A percentile compares a stretch with the other conserved stretches of the same genome.
Conservation (phyloP, 306 rosid species). For the Lathyrus tuberosus region DNA sequence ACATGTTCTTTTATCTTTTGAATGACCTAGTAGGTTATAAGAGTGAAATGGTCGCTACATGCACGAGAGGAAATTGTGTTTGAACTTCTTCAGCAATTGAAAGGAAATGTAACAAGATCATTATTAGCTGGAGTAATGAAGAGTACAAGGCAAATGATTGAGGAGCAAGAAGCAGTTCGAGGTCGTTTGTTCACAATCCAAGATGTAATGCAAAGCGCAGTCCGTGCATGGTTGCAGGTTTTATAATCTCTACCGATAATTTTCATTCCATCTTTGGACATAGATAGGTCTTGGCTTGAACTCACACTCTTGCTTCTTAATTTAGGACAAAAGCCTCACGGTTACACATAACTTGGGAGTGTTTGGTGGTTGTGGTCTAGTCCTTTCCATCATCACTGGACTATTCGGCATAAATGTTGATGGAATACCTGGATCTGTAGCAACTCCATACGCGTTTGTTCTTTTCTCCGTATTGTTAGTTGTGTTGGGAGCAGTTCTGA, state of each 20-base stretch:
- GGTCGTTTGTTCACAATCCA: slow-evolving; percentile 89
- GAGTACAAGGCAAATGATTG: slow-evolving; percentile 82
- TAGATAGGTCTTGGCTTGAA: no score
- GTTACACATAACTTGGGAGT: slow-evolving; percentile 84
- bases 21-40: slow-evolving; percentile 68
- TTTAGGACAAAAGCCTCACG: slow-evolving; percentile 83
- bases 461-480: slow-evolving; percentile 57
- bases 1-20: slow-evolving; percentile 1
- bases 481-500: slow-evolving; percentile 60
- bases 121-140: slow-evolving; percentile 63
- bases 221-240: slow-evolving; percentile 99
- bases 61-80: slow-evolving; percentile 89
- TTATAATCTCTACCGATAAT: slow-evolving; percentile 11
- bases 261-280: no score
- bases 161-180: slow-evolving; percentile 97
- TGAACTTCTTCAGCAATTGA: slow-evolving; percentile 82
- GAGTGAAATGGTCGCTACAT: slow-evolving; percentile 97
- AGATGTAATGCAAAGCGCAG: slow-evolving; percentile 94
- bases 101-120: slow-evolving; percentile 63
- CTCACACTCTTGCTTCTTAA: slow-evolving; percentile 34
- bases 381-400: slow-evolving; percentile 86
- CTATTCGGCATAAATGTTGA: slow-evolving; percentile 92
- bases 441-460: slow-evolving; percentile 75
- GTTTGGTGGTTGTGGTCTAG: slow-evolving; percentile 88
- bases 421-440: slow-evolving; percentile 76